Conservation (phyloP, 75 land plant genomes). For the Azolla pinnata region DNA sequence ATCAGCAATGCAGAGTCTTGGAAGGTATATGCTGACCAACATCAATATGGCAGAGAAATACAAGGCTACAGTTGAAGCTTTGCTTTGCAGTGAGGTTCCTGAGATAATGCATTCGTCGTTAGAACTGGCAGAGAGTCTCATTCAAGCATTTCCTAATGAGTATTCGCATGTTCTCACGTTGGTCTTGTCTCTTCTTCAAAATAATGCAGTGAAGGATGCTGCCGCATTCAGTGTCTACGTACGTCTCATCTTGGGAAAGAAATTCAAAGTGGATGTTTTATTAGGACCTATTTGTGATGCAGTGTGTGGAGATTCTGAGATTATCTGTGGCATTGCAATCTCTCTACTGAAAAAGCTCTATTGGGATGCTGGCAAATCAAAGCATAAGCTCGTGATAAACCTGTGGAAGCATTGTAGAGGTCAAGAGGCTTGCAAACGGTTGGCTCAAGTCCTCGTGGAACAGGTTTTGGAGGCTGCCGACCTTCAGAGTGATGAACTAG, state of each 20-base stretch:
- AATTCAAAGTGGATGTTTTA: conserved; percentile 12
- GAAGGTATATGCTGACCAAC: conserved; percentile 12
- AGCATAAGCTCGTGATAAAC: conserved; percentile 10
- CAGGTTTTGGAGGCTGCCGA: conserved; percentile 10
- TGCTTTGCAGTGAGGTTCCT: conserved; percentile 5
- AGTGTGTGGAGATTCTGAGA: conserved; percentile 11
- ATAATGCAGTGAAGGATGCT: conserved; percentile 3
- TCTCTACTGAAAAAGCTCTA: conserved; percentile 11
- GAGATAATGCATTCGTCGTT: conserved; percentile 7
- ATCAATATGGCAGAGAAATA: conserved; percentile 10
- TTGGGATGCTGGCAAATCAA: conserved; percentile 9
- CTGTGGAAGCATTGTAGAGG: conserved; percentile 12
- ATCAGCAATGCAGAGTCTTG: conserved; percentile 14
- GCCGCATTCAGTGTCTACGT: conserved; percentile 14
- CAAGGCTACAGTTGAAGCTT: conserved; percentile 5
- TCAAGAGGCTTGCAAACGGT: conserved; percentile 1
- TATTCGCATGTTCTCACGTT: conserved; percentile 5
- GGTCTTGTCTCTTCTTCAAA: conserved; percentile 5
- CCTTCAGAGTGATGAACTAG: conserved; percentile 17
- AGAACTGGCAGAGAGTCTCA: conserved; percentile 8
- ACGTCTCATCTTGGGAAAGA: conserved; percentile 7
- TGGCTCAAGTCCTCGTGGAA: conserved; percentile 8
- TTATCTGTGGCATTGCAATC: conserved; percentile 3
- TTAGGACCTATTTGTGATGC: conserved; percentile 13
- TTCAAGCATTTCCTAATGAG: conserved; percentile 17